Evolutionary conservation across 1,284 basidiomycete genomes (phyloP).

Genomic region (Ustilago bromivora): DNA sequence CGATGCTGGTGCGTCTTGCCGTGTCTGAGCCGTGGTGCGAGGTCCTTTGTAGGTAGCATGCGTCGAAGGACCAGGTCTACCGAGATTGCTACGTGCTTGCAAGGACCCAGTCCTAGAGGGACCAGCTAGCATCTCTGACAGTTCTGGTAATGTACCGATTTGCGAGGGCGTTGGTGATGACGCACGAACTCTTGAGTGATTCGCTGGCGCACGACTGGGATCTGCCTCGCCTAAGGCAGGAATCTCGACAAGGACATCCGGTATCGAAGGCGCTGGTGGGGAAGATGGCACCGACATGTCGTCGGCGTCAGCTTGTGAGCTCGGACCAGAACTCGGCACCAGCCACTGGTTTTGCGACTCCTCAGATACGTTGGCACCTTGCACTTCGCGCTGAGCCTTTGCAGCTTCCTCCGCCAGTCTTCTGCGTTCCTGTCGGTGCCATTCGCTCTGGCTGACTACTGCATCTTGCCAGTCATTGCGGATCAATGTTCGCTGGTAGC

Average conservation of each 20-base stretch:
- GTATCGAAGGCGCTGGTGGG: conserved; percentile 6
- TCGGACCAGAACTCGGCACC: conserved; percentile 36
- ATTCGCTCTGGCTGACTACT: conserved; percentile 66
- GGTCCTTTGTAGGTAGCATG: conserved; percentile 33
- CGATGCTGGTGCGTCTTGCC: neutral
- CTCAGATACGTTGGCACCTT: conserved; percentile 17
- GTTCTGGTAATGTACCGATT: conserved; percentile 30
- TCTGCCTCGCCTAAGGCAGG: conserved; percentile 5
- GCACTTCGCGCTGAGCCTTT: conserved; percentile 21
- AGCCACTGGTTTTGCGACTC: conserved; percentile 52
- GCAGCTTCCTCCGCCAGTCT: conserved; percentile 43
- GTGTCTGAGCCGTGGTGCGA: conserved; percentile 9
- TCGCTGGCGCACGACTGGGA: neutral
- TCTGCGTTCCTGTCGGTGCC: conserved; percentile 51
- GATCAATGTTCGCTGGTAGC: conserved; percentile 67
- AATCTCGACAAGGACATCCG: conserved; percentile 36
- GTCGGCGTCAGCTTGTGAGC: conserved; percentile 41
- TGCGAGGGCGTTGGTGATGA: conserved; percentile 31
- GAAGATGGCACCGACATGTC: conserved; percentile 23
- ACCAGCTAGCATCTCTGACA: conserved; percentile 28
- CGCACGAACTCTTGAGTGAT: neutral
- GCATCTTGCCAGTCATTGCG: conserved; percentile 71
- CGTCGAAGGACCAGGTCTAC: neutral
- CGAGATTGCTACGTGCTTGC: neutral
- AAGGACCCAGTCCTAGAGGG: conserved; percentile 6